Conservation (phyloP, 805 yeast genomes). For the Ogataea thermomethanolica region DNA sequence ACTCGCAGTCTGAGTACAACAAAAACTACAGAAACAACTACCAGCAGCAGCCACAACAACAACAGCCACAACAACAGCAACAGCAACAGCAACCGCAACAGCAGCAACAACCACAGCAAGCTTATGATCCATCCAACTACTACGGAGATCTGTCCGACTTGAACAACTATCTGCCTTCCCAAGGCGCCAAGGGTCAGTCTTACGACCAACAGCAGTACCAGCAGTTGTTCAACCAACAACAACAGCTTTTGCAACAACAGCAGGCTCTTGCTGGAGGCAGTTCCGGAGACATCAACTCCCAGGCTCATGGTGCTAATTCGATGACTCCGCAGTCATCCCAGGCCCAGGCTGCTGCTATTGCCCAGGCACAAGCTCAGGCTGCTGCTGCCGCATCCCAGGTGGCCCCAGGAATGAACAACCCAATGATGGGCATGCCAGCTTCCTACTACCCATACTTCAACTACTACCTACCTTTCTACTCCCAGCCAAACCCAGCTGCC, state of each 20-base stretch:
- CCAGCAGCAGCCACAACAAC: slow-evolving; percentile 14
- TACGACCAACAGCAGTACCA: slow-evolving; percentile 28
- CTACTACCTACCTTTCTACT: slow-evolving; percentile 31
- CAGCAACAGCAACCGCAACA: slow-evolving; percentile 15
- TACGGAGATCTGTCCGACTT: slow-evolving; percentile 25
- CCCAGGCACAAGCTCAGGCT: slow-evolving; percentile 19
- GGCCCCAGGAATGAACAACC: slow-evolving; percentile 25
- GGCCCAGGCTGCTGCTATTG: slow-evolving; percentile 16
- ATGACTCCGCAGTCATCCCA: slow-evolving; percentile 15
- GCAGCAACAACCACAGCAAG: slow-evolving; percentile 20
- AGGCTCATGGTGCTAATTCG: slow-evolving; percentile 21
- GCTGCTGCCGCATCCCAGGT: slow-evolving; percentile 18
- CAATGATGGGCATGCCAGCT: slow-evolving; percentile 32
- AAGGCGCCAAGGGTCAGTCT: slow-evolving; percentile 24
- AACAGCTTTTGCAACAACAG: slow-evolving; percentile 19
- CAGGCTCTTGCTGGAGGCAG: slow-evolving; percentile 16
- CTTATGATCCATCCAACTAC: slow-evolving; percentile 19
- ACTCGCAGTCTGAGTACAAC: slow-evolving; percentile 7
- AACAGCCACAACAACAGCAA: slow-evolving; percentile 17
- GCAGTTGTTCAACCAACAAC: slow-evolving; percentile 23
- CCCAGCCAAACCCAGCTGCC: slow-evolving; percentile 29
- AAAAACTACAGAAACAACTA: slow-evolving; percentile 18
- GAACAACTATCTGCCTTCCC: slow-evolving; percentile 27
- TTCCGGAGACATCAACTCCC: slow-evolving; percentile 16
- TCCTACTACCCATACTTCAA: slow-evolving; percentile 32